phyloP scores from a whole-genome alignment of 495 filamentous ascomycete species.

The Podospora pseudopauciseta region DNA sequence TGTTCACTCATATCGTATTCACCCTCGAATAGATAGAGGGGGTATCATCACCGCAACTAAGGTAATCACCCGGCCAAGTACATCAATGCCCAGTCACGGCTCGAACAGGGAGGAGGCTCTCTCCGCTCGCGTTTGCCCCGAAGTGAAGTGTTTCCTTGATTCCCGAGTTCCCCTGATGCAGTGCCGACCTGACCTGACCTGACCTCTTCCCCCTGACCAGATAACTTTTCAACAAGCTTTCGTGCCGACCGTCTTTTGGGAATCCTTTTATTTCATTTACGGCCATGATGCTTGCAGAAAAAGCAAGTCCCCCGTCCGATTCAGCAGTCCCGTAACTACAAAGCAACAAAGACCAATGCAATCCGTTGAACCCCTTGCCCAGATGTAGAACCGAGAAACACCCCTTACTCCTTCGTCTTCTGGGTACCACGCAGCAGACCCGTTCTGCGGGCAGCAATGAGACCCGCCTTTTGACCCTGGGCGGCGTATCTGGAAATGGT shows the following conservation, averaged over 20 bases:
- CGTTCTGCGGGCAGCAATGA: slow-evolving; percentile 97
- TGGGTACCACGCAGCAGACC: slow-evolving; percentile 99
- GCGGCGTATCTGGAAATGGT: slow-evolving; percentile 97
- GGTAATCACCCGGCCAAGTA: background rate
- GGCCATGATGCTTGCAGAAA: slow-evolving; percentile 34
- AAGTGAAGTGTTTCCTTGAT: slow-evolving; percentile 16
- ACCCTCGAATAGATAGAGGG: background rate
- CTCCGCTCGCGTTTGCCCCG: slow-evolving; percentile 5
- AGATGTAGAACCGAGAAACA: slow-evolving; percentile 49
- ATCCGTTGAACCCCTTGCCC: slow-evolving; percentile 53
- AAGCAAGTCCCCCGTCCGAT: slow-evolving; percentile 32
- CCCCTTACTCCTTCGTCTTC: slow-evolving; percentile 91
- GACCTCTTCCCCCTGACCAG: slow-evolving; percentile 10
- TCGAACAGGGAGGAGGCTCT: slow-evolving; percentile 1
- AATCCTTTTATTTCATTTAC: slow-evolving; percentile 38
- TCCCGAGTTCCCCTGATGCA: slow-evolving; percentile 19
- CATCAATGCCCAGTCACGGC: slow-evolving; percentile 10
- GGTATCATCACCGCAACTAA: background rate
- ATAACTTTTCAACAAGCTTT: slow-evolving; percentile 15
- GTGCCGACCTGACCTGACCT: slow-evolving; percentile 6
- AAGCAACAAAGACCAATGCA: slow-evolving; percentile 53
- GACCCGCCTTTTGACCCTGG: slow-evolving; percentile 99
- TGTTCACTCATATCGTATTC: background rate
- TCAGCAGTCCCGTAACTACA: slow-evolving; percentile 50
- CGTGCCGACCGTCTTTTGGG: slow-evolving; percentile 30